A percentile compares a stretch with the other conserved stretches of the same genome.
These are phyloP conservation scores for Xylaria grammica DNA, from an alignment of 495 filamentous ascomycete species.

Conservation along the genomic window DNA sequence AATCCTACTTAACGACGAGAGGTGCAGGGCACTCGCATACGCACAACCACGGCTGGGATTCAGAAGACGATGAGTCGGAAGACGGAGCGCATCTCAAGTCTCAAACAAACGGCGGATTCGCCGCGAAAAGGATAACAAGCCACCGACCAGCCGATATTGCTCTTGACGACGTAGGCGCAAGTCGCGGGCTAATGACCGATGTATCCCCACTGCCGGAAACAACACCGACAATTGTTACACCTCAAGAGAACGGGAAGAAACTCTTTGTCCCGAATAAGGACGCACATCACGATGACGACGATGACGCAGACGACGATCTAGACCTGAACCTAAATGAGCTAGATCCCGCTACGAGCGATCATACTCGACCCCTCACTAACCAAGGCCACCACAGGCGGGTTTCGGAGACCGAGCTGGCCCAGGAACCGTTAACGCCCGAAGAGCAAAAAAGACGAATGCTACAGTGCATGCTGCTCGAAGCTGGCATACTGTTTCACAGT, in stretches of 20 bases:
- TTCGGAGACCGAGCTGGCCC: constrained; percentile 30
- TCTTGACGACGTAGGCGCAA: constrained; percentile 49
- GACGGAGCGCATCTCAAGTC: constrained; percentile 27
- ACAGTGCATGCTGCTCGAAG: constrained; percentile 80
- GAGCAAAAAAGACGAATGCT: constrained; percentile 67
- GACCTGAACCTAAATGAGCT: constrained; percentile 61
- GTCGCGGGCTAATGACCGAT: constrained; percentile 52
- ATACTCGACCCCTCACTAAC: constrained; percentile 32
- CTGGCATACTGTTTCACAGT: constrained; percentile 85
- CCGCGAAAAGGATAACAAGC: constrained; percentile 30
- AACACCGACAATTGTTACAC: constrained; percentile 35
- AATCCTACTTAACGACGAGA: constrained; percentile 73
- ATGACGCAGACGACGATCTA: constrained; percentile 50
- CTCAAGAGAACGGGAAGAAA: constrained; percentile 23
- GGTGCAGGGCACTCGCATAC: constrained; percentile 59
- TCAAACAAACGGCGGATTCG: constrained; percentile 28
- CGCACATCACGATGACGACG: constrained; percentile 28
- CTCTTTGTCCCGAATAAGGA: constrained; percentile 12
- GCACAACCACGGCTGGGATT: constrained; percentile 43
- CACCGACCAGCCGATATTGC: constrained; percentile 47
- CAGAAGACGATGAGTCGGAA: constrained; percentile 41
- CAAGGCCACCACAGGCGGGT: constrained; percentile 28
- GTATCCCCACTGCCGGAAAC: constrained; percentile 54
- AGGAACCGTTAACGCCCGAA: constrained; percentile 41
- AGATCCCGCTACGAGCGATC: constrained; percentile 37